These are phyloP conservation scores for Cryptosporidium bovis DNA, from an alignment of 169 alveolate species.

Conservation along the genomic window DNA sequence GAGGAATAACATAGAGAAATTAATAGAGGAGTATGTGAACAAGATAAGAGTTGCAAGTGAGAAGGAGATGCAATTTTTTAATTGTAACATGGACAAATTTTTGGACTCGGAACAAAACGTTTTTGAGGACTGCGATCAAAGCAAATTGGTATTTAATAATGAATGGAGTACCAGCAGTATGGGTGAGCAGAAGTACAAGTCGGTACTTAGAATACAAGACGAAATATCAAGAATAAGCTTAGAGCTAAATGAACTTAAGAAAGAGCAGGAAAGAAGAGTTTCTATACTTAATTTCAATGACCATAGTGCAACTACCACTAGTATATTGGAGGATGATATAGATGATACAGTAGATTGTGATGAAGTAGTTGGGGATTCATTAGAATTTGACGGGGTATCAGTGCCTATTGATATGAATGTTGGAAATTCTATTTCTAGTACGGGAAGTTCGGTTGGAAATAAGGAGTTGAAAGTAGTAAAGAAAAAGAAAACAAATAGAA, in stretches of 20 bases:
- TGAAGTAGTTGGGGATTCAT: background rate
- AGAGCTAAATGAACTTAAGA: conserved; percentile 15
- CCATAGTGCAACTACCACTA: background rate
- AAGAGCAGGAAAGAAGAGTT: conserved; percentile 20
- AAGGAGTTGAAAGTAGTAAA: conserved; percentile 33
- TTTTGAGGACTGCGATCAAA: conserved; percentile 1
- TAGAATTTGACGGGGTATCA: background rate
- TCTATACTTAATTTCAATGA: background rate
- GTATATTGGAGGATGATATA: conserved; percentile 40
- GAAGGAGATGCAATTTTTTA: no score
- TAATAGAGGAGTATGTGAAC: no score
- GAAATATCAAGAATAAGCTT: conserved; percentile 30
- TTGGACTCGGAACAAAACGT: no score
- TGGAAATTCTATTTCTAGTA: background rate
- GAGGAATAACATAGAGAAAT: no score
- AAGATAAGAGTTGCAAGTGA: no score
- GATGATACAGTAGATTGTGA: conserved; percentile 24
- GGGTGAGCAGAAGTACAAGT: background rate
- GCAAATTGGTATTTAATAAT: conserved; percentile 14
- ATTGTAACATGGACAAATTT: no score
- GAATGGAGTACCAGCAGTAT: background rate
- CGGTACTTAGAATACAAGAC: conserved; percentile 22
- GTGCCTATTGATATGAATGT: background rate
- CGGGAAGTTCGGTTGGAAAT: background rate
- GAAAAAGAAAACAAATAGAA: conserved; percentile 20